Percentiles rank a stretch among this genome's conserved stretches.
phyloP scores from a whole-genome alignment of 78 protist genomes.

The Dictyostelium firmibasis region DNA sequence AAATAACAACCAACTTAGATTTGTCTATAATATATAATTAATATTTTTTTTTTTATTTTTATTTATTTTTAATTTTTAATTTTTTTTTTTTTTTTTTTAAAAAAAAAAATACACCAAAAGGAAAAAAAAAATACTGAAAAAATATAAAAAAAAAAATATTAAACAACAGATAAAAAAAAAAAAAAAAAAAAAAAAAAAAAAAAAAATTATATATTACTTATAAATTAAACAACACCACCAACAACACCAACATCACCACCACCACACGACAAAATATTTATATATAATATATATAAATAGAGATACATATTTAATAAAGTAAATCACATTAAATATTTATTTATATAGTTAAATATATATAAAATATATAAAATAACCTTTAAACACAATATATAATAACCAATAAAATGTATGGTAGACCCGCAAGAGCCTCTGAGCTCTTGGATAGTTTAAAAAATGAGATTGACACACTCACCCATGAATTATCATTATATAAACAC shows the following conservation, averaged over 20 bases:
- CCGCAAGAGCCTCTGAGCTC: conserved; percentile 35
- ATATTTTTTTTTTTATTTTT: no score
- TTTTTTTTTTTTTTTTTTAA: background rate
- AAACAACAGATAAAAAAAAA: background rate
- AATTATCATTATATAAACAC: conserved; percentile 14
- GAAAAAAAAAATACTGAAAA: background rate
- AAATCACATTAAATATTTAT: background rate
- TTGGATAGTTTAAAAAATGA: conserved; percentile 58
- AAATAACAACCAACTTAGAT: background rate
- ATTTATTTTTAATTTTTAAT: background rate
- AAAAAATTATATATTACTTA: no score
- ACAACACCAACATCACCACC: no score
- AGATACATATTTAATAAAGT: no score
- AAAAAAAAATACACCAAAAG: background rate
- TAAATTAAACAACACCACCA: no score
- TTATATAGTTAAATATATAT: background rate
- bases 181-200: background rate
- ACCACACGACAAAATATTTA: no score
- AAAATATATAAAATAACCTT: no score
- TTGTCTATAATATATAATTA: background rate
- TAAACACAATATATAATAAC: background rate
- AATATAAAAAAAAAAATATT: background rate
- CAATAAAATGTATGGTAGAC: background rate
- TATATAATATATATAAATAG: no score
- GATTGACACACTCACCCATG: conserved; percentile 50